A percentile compares a stretch with the other conserved stretches of the same genome.
These are phyloP conservation scores for Sideroxylon spinosum DNA, from an alignment of 179 eudicot genomes.

Conservation along the genomic window DNA sequence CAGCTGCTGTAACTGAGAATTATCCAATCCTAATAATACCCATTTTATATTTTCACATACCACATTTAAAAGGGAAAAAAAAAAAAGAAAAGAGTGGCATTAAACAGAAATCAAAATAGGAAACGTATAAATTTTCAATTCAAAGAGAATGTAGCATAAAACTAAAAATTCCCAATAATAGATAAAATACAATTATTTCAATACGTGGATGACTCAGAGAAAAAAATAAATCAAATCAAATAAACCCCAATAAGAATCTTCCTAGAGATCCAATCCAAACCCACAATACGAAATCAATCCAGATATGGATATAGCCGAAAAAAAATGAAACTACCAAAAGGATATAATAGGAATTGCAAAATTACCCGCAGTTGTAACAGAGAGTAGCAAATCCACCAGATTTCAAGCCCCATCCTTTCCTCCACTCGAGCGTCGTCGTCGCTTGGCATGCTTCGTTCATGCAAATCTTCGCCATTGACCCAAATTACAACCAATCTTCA, in stretches of 20 bases:
- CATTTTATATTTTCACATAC: not conserved
- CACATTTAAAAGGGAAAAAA: not conserved
- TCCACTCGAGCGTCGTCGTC: conserved; percentile 60
- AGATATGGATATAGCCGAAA: not conserved
- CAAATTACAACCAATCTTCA: conserved; percentile 20
- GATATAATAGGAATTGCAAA: conserved; percentile 23
- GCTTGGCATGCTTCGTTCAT: conserved; percentile 62
- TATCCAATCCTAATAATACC: not conserved
- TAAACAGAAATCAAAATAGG: not conserved
- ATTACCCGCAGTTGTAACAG: conserved; percentile 77
- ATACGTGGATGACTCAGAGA: no score
- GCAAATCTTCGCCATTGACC: conserved; percentile 56
- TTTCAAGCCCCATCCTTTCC: conserved; percentile 76
- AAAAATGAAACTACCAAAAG: not conserved
- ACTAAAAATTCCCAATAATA: not conserved
- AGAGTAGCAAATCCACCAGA: conserved; percentile 74
- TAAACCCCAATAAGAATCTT: conserved; percentile 15
- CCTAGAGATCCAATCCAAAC: conserved; percentile 12
- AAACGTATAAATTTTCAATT: not conserved
- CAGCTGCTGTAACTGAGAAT: not conserved
- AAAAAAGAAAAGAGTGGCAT: not conserved
- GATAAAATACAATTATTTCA: not conserved
- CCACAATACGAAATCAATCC: conserved; percentile 13
- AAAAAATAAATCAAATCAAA: conserved; percentile 14
- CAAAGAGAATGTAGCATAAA: not conserved